These are phyloP conservation scores for Neospermospora avenae DNA, from an alignment of 2,329 filamentous ascomycete species.

Conservation along the genomic window DNA sequence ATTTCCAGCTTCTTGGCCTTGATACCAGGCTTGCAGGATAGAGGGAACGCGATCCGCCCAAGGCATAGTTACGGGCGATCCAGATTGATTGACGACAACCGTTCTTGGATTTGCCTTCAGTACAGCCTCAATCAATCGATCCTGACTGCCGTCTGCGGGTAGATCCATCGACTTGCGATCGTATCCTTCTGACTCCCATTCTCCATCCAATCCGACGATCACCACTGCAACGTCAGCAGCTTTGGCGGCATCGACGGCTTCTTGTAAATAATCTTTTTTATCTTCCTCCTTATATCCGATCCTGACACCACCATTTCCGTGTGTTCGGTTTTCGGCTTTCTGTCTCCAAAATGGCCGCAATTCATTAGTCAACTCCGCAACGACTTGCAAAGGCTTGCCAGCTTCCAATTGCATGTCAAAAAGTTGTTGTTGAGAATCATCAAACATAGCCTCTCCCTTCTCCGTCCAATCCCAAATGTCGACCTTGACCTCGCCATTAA, in stretches of 20 bases:
- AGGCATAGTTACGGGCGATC: constrained; percentile 67
- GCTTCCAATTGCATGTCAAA: constrained; percentile 58
- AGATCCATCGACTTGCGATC: constrained; percentile 62
- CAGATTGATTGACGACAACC: constrained; percentile 66
- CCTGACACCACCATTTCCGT: constrained; percentile 68
- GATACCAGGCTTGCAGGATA: constrained; percentile 69
- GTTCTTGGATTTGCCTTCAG: constrained; percentile 61
- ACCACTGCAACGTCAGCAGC: constrained; percentile 65
- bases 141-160: constrained; percentile 54
- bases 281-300: constrained; percentile 69
- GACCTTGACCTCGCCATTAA: constrained; percentile 57
- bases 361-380: constrained; percentile 64
- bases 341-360: constrained; percentile 59
- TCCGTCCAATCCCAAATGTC: constrained; percentile 69
- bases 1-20: constrained; percentile 67
- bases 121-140: constrained; percentile 61
- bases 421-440: constrained; percentile 62
- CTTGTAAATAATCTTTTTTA: constrained; percentile 55
- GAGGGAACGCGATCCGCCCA: constrained; percentile 64
- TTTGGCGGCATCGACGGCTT: constrained; percentile 60
- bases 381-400: constrained; percentile 56
- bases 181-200: constrained; percentile 75
- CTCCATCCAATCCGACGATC: constrained; percentile 66
- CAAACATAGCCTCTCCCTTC: constrained; percentile 68
- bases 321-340: constrained; percentile 52